A percentile compares a stretch with the other conserved stretches of the same genome.
Conservation (phyloP, 371 early-diverging fungal genomes). For the Caulochytrium protostelioides region DNA sequence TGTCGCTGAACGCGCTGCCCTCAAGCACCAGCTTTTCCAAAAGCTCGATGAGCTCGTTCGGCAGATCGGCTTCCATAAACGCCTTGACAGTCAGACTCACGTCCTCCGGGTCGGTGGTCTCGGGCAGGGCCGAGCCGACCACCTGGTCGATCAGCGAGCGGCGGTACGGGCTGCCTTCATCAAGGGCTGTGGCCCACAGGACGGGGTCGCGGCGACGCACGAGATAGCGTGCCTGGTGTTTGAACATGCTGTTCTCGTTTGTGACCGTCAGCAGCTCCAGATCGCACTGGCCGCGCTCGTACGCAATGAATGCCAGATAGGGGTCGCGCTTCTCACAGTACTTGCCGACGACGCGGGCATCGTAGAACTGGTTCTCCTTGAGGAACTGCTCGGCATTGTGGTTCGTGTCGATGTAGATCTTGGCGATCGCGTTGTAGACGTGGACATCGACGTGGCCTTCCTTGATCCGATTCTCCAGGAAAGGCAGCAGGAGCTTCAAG, state of each 20-base stretch:
- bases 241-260: constrained; percentile 93
- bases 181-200: constrained; percentile 68
- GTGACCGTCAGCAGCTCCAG: constrained; percentile 76
- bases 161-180: constrained; percentile 52
- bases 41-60: constrained; percentile 83
- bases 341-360: constrained; percentile 73
- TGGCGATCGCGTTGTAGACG: constrained; percentile 89
- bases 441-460: constrained; percentile 66
- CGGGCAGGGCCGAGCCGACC: constrained; percentile 72
- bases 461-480: constrained; percentile 66
- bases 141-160: constrained; percentile 82
- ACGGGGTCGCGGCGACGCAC: constrained; percentile 65
- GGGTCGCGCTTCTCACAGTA: constrained; percentile 97
- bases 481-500: constrained; percentile 80
- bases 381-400: constrained; percentile 90
- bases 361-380: constrained; percentile 71
- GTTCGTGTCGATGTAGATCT: constrained; percentile 96
- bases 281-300: constrained; percentile 86
- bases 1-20: constrained; percentile 71
- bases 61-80: constrained; percentile 87
- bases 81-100: constrained; percentile 91
- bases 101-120: constrained; percentile 87
- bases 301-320: constrained; percentile 80
- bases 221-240: constrained; percentile 90
- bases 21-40: constrained; percentile 89